These are phyloP conservation scores for Nothomitra cinnamomea DNA, from an alignment of 2,329 filamentous ascomycete genomes.

Conservation along the genomic window DNA sequence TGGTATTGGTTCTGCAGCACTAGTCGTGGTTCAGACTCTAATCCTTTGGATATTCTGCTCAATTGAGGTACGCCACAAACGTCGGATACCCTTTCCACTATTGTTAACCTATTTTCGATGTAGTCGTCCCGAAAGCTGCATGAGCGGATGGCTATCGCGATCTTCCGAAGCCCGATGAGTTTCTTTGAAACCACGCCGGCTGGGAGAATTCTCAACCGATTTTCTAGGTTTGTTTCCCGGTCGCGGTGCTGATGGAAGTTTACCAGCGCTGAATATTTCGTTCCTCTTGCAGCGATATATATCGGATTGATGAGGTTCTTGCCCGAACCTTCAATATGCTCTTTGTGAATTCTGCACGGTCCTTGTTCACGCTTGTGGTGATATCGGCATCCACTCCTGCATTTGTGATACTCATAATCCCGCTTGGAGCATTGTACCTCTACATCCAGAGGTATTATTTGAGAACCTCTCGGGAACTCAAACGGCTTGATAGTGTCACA, in stretches of 20 bases:
- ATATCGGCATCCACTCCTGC: slow-evolving; percentile 68
- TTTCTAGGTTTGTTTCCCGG: slow-evolving; percentile 53
- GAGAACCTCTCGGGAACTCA: slow-evolving; percentile 86
- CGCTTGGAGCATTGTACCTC: slow-evolving; percentile 65
- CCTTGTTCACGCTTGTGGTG: slow-evolving; percentile 69
- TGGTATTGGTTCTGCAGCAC: slow-evolving; percentile 66
- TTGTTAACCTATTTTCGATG: slow-evolving; percentile 6
- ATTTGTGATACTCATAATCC: slow-evolving; percentile 67
- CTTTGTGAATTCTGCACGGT: slow-evolving; percentile 52
- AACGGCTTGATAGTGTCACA: slow-evolving; percentile 86
- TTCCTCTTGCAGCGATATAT: slow-evolving; percentile 43
- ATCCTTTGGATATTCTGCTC: slow-evolving; percentile 99
- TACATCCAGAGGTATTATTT: slow-evolving; percentile 96
- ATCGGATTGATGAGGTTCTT: slow-evolving; percentile 77
- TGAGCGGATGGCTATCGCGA: slow-evolving; percentile 91
- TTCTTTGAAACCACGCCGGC: slow-evolving; percentile 97
- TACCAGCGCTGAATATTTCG: neutral
- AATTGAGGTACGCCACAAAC: slow-evolving; percentile 53
- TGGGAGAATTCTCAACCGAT: slow-evolving; percentile 90
- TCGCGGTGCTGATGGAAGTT: neutral
- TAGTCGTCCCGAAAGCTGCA: slow-evolving; percentile 89
- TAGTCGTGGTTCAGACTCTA: slow-evolving; percentile 83
- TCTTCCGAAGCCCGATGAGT: slow-evolving; percentile 94
- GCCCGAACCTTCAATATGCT: slow-evolving; percentile 96
- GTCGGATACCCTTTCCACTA: neutral